Base-by-base conservation (phyloP, 768 basidiomycete species). In the Trametes elegans region DNA sequence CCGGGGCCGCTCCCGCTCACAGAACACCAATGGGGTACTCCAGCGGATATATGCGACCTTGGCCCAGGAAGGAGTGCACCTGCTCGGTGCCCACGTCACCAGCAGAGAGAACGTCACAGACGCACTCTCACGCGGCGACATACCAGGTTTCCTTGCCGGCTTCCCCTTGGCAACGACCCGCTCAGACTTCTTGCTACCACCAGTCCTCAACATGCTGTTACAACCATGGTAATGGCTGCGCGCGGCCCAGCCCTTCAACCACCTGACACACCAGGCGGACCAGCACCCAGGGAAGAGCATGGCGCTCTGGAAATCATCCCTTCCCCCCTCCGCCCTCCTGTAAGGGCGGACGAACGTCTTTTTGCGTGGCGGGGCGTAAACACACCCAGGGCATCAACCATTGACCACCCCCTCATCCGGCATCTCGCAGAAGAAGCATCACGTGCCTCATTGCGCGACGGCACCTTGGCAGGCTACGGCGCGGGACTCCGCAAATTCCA, bases 321-420 rank as follows among this genome's bases (percentile, higher is more conserved):
- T 1, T 70, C 66, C 1, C 43, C 52, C 0, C 62, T 72, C 0
- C 63, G 62, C 1, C 69, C 67, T 3, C 35, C 32, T 7, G 40
- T 41, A 26, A 9, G 9, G 4, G 23, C 40, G 40, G 16, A 41
- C 21, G 40, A 41, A 9, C 40, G 40, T 18, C 23, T 23, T 68
- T 65, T 68, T 54, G 13, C 11, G 7, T 76, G 74, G 74, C 61
- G 45, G 24, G 75, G 75, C 0, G 62, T 73, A 0, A 67, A 71
- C 49, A 43, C 52, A 0, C 65, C 73, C 0, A 69, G 69, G 1
- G 47, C 59, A 0, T 43, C 59, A 0, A 60, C 58, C 4, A 53
- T 74, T 8, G 34, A 62, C 13, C 8, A 61, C 34, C 69, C 70
- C 0, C 32, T 66, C 14, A 51, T 70, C 11, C 7, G 19, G 3